Percentiles rank a stretch among this genome's conserved stretches.
Evolutionary conservation across 768 basidiomycete genomes (phyloP).

Genomic region (Tubosaeta sp.): DNA sequence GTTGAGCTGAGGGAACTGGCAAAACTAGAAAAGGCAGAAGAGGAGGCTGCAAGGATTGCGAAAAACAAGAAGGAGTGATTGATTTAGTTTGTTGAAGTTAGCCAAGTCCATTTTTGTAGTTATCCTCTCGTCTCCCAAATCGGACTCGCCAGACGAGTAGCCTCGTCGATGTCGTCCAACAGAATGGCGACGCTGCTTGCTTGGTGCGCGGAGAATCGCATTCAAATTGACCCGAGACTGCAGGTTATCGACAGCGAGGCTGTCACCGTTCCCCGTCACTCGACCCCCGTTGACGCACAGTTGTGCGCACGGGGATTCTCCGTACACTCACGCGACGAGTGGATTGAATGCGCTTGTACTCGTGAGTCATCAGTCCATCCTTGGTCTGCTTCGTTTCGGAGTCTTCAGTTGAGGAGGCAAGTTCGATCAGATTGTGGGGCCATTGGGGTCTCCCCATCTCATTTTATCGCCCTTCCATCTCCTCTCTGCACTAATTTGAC

Average conservation of each 20-base stretch:
- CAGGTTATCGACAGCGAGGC: conserved; percentile 24
- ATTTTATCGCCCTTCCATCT: no score
- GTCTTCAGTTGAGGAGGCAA: neutral
- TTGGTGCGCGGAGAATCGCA: conserved; percentile 47
- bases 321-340: conserved; percentile 22
- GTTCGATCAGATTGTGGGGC: neutral
- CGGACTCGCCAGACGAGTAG: no score
- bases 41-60: conserved; percentile 16
- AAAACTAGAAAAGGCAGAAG: conserved; percentile 37
- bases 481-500: no score
- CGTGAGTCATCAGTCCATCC: conserved; percentile 20
- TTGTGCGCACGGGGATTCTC: conserved; percentile 12
- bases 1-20: conserved; percentile 45
- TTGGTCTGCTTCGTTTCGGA: no score
- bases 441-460: no score
- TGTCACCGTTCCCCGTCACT: neutral
- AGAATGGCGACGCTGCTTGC: conserved; percentile 27
- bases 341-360: conserved; percentile 20
- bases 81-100: conserved; percentile 1
- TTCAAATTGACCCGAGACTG: conserved; percentile 46
- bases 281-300: neutral
- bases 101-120: conserved; percentile 25
- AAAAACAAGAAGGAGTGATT: conserved; percentile 32
- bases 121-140: no score
- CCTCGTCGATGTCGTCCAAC: no score